phyloP scores from a whole-genome alignment of 2,329 filamentous ascomycete species.

The Metarhizium brunneum region DNA sequence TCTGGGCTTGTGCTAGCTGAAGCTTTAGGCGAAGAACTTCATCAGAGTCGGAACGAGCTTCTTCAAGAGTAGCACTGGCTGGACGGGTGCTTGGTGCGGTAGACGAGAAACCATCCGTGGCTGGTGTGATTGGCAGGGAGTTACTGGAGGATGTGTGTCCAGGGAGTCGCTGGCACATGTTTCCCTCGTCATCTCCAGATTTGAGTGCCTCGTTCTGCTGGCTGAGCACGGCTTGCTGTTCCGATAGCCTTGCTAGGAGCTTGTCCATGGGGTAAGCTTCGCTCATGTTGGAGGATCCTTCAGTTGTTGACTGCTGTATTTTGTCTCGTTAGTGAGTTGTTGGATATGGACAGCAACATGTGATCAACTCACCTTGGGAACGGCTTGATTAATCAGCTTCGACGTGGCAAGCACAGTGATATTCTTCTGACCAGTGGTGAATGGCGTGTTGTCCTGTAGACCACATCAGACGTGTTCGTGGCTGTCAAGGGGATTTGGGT shows the following conservation, averaged over 20 bases:
- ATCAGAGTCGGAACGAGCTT: slow-evolving; percentile 32
- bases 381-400: slow-evolving; percentile 46
- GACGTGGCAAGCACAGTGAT: slow-evolving; percentile 39
- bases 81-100: slow-evolving; percentile 41
- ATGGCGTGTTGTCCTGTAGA: slow-evolving; percentile 13
- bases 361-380: slow-evolving; percentile 36
- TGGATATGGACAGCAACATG: background rate
- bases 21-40: slow-evolving; percentile 61
- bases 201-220: slow-evolving; percentile 49
- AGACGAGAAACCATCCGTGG: slow-evolving; percentile 42
- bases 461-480: background rate
- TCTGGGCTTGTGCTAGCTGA: slow-evolving; percentile 62
- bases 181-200: slow-evolving; percentile 25
- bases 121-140: slow-evolving; percentile 55
- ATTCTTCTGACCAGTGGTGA: slow-evolving; percentile 28
- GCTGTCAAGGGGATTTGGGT: background rate
- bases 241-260: slow-evolving; percentile 62
- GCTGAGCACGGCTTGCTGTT: slow-evolving; percentile 54
- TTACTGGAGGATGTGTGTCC: slow-evolving; percentile 45
- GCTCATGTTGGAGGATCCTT: slow-evolving; percentile 14
- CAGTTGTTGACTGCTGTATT: slow-evolving; percentile 30
- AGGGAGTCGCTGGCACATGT: slow-evolving; percentile 20
- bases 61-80: slow-evolving; percentile 40
- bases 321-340: slow-evolving; percentile 8
- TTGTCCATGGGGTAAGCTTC: slow-evolving; percentile 56